Percentiles rank a stretch among this genome's conserved stretches.
phyloP scores from a whole-genome alignment of 805 yeast species.

The Saccharomycopsis sp. region DNA sequence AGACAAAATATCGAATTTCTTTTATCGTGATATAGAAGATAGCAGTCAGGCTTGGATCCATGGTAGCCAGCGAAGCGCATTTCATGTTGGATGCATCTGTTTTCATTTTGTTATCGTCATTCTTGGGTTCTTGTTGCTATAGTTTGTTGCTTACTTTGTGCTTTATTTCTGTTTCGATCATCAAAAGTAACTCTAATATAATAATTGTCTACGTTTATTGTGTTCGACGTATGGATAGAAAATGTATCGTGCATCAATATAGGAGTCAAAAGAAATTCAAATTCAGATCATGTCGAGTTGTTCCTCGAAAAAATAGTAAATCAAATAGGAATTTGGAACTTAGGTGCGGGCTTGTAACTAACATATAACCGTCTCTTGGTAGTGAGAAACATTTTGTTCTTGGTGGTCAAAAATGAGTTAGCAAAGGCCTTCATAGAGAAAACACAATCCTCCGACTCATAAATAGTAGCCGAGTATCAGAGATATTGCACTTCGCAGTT shows the following conservation, averaged over 20 bases:
- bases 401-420: neutral
- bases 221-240: too few species aligned
- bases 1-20: neutral
- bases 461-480: neutral
- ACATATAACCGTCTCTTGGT: neutral
- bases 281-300: neutral
- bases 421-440: neutral
- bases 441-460: neutral
- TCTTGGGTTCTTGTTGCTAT: too few species aligned
- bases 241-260: too few species aligned
- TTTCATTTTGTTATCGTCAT: neutral
- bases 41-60: neutral
- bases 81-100: neutral
- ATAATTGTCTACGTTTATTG: too few species aligned
- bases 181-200: too few species aligned
- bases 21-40: neutral
- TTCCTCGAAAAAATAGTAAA: conserved; percentile 13
- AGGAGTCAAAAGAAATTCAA: neutral
- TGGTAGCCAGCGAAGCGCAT: neutral
- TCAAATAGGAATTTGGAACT: conserved; percentile 11
- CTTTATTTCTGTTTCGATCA: too few species aligned
- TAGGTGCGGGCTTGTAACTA: conserved; percentile 4
- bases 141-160: too few species aligned
- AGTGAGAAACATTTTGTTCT: neutral
- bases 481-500: neutral